Base-by-base conservation (phyloP, 116 monocot species). In the Posidonia oceanica region DNA sequence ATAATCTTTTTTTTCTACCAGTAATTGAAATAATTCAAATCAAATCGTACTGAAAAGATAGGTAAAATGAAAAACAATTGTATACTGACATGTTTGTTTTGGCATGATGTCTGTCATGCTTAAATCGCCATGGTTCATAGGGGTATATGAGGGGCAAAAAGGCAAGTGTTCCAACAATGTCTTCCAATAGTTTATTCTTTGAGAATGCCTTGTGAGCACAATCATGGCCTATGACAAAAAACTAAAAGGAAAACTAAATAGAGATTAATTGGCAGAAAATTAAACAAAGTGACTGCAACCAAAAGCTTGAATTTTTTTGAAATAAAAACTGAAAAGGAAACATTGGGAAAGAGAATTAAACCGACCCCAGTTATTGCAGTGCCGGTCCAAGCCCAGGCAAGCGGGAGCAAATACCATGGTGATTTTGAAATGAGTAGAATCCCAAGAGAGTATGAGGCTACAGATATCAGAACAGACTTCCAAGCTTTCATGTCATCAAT, bases 171-270 rank as follows among this genome's bases (percentile, higher is more conserved):
- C 96, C 96, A 63, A 96, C 83, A 69, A 96, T 85, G 73, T 96
- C 96, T 80, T 96, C 91, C 20, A 87, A 70, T 73, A 96, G 54
- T 71, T 96, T 96, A 75, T 96, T 96, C 83, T 67, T 91, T 18
- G 91, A 88, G 80, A 96, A 96, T 67, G 96, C 88, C 70, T 84
- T 96, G 76, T 96, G 96, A 68, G 96, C 96, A 80, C 96, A 96
- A 61, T 96, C 96, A 77, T 96, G 96, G 48, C 96, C 96, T 88
- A 96, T 83, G 69, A 96, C 96, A 91, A 96, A 96, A 81, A 96
- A 96, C 96, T 96, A 36, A 72, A 48, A 41, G 69, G 67, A 7
- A 44, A 41, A 73, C 13, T 73, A 15, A 29, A 68, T 37, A 54
- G 16, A 48, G 36, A 48, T 23, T 14, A 61, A 60, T 71, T 59